A percentile compares a stretch with the other conserved stretches of the same genome.
Conservation (phyloP, 208 protist genomes). For the Leishmania gerbilli region DNA sequence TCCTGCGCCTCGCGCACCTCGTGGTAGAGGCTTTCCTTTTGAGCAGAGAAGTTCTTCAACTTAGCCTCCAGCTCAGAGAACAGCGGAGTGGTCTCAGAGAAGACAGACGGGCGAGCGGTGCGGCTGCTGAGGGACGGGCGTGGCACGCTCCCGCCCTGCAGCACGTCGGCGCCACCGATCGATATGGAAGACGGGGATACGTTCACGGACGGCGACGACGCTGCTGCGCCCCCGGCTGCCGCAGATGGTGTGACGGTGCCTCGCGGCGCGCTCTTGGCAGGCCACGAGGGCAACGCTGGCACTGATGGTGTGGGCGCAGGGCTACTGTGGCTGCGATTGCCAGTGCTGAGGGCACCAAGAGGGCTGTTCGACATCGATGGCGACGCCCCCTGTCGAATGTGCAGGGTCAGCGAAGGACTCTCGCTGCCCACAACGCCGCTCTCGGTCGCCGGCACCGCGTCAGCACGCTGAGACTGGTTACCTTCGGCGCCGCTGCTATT, state of each 20-base stretch:
- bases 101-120: conserved; percentile 33
- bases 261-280: conserved; percentile 3
- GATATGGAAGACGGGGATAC: background rate
- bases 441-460: background rate
- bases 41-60: conserved; percentile 53
- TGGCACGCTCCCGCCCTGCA: conserved; percentile 9
- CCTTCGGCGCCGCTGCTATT: background rate
- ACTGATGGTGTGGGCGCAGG: background rate
- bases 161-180: background rate
- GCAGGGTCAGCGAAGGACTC: background rate
- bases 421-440: background rate
- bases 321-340: background rate
- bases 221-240: background rate
- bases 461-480: background rate
- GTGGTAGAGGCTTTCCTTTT: conserved; percentile 75
- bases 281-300: background rate
- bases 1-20: conserved; percentile 71
- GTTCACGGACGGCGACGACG: background rate
- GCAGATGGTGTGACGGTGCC: conserved; percentile 19
- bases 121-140: conserved; percentile 17
- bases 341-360: background rate
- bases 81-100: conserved; percentile 28
- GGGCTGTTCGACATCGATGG: background rate
- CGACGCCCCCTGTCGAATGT: background rate
- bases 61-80: conserved; percentile 61